Percentiles rank a stretch among this genome's conserved stretches.
These are phyloP conservation scores for Fusarium newnesense DNA, from an alignment of 2,329 filamentous ascomycete species.

Conservation along the genomic window DNA sequence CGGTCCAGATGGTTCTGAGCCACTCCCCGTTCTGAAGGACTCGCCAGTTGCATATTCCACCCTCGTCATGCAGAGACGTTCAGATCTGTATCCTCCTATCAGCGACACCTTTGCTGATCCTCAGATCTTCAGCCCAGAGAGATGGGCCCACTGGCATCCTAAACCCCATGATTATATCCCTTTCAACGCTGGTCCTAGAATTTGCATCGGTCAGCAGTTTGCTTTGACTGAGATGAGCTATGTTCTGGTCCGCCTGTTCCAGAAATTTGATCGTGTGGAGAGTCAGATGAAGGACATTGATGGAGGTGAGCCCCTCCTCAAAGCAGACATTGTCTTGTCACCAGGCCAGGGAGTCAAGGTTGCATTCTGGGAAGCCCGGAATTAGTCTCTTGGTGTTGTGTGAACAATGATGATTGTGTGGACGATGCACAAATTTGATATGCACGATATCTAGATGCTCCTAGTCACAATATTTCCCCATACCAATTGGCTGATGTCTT, in stretches of 20 bases:
- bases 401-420: background rate
- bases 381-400: slow-evolving; percentile 10
- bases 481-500: background rate
- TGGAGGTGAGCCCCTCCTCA: slow-evolving; percentile 63
- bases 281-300: slow-evolving; percentile 66
- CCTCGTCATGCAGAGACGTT: slow-evolving; percentile 77
- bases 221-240: slow-evolving; percentile 82
- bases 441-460: background rate
- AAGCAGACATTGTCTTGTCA: slow-evolving; percentile 69
- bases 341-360: slow-evolving; percentile 69
- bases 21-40: slow-evolving; percentile 74
- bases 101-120: slow-evolving; percentile 59
- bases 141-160: slow-evolving; percentile 73
- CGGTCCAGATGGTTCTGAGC: slow-evolving; percentile 69
- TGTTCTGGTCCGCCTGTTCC: slow-evolving; percentile 76
- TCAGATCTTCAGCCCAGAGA: slow-evolving; percentile 69
- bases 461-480: background rate
- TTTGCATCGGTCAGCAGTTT: slow-evolving; percentile 85
- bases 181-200: slow-evolving; percentile 78
- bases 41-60: slow-evolving; percentile 74
- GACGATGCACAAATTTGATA: background rate
- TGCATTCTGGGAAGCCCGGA: slow-evolving; percentile 62
- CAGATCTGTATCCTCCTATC: slow-evolving; percentile 67
- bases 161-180: slow-evolving; percentile 78
- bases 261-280: slow-evolving; percentile 74